Conservation (phyloP, 441 rosid genomes). For the Adansonia gregorii region DNA sequence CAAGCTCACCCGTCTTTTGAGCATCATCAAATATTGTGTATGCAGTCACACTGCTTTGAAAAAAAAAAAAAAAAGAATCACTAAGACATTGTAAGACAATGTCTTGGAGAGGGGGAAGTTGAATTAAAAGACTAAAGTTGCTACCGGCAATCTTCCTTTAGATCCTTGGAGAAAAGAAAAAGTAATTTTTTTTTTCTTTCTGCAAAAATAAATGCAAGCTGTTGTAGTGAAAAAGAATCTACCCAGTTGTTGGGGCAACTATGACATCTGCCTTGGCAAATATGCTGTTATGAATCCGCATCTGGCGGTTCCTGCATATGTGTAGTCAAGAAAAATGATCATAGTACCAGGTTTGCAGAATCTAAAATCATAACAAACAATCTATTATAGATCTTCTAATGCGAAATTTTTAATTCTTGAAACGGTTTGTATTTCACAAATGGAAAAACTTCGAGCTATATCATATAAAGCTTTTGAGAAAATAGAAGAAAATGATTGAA, state of each 20-base stretch:
- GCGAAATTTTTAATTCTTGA: background rate
- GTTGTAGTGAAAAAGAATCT: slow-evolving; percentile 15
- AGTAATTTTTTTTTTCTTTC: no score
- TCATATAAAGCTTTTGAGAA: background rate
- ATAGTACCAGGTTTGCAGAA: background rate
- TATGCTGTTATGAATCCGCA: slow-evolving; percentile 53
- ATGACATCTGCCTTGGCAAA: slow-evolving; percentile 65
- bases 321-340: slow-evolving; percentile 5
- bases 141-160: no score
- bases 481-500: background rate
- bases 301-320: slow-evolving; percentile 57
- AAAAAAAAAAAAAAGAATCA: background rate
- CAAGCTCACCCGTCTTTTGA: slow-evolving; percentile 67
- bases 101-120: background rate
- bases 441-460: background rate
- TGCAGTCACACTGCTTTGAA: slow-evolving; percentile 58
- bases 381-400: background rate
- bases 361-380: background rate
- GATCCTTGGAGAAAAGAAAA: background rate
- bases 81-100: background rate
- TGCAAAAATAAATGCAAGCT: background rate
- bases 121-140: background rate
- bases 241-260: slow-evolving; percentile 82
- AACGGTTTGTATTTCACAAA: background rate
- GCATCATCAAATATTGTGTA: slow-evolving; percentile 55